phyloP scores from a whole-genome alignment of 805 yeast genomes.

The Starmera amethionina region DNA sequence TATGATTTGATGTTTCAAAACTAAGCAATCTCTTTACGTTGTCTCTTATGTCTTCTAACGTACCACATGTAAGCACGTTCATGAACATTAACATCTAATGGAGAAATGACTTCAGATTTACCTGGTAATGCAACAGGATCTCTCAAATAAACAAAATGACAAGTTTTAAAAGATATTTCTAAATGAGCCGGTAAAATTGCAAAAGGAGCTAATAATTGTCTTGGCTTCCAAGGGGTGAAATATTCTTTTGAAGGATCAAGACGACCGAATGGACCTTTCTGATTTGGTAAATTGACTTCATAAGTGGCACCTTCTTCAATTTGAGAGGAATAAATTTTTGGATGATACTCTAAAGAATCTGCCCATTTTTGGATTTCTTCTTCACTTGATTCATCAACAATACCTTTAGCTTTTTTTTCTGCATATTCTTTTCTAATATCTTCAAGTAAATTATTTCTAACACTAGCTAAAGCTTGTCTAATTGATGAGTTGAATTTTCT shows the following conservation, averaged over 20 bases:
- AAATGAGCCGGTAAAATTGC: slow-evolving; percentile 88
- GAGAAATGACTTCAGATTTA: slow-evolving; percentile 89
- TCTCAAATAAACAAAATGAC: slow-evolving; percentile 93
- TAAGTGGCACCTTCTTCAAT: slow-evolving; percentile 41
- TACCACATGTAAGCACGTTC: slow-evolving; percentile 95
- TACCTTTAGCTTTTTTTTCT: slow-evolving; percentile 15
- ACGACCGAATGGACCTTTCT: slow-evolving; percentile 70
- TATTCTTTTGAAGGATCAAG: slow-evolving; percentile 67
- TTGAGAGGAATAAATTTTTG: slow-evolving; percentile 33
- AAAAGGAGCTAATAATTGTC: slow-evolving; percentile 87
- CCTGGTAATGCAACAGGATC: slow-evolving; percentile 98
- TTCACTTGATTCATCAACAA: slow-evolving; percentile 3
- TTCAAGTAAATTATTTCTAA: slow-evolving; percentile 16
- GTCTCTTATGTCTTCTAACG: slow-evolving; percentile 51
- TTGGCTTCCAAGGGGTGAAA: slow-evolving; percentile 95
- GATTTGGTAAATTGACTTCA: slow-evolving; percentile 71
- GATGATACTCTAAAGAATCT: slow-evolving; percentile 31
- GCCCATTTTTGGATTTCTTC: slow-evolving; percentile 33
- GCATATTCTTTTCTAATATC: slow-evolving; percentile 22
- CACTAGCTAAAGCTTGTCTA: slow-evolving; percentile 13
- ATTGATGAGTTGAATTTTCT: slow-evolving; percentile 20
- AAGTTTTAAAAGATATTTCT: slow-evolving; percentile 82
- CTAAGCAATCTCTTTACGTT: background rate
- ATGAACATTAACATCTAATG: slow-evolving; percentile 72
- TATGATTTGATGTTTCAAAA: too few relatives aligned